Evolutionary conservation across 169 alveolate species (phyloP), one percentile per base, ranked within the genome.

Genomic region (Ophryocystis elektroscirrha): DNA sequence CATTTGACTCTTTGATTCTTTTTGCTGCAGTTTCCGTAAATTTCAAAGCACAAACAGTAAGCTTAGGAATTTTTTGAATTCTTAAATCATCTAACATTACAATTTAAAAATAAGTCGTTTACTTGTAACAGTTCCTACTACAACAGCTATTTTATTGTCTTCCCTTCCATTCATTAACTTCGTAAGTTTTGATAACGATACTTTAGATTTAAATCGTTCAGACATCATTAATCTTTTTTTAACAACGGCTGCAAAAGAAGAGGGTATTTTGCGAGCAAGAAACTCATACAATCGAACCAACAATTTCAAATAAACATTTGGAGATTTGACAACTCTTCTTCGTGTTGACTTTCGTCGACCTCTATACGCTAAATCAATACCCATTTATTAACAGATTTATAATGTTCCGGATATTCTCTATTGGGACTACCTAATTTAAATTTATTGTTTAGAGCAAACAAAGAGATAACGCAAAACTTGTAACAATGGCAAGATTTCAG

Each of bases 21-120:
- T 78, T 78, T 59, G 95, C 79, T 18, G 98, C 98, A n/a, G 89
- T 73, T 76, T 89, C 97, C 2, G 96, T 74, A 75, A 89, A 84
- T 46, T 87, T 83, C 59, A 90, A 74, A 32, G 97, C 97, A 59
- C 95, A 84, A 38, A 90, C 93, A 56, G 76, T 80, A 63, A 90
- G 54, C 65, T 81, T 75, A 43, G 87, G 87, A 48, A 74, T 74
- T 48, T 76, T 66, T 48, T 59, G 51, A 42, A 79, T 61, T 32
- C 94, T 77, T 52, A 63, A 55, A 63, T 84, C 94, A 58, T 84
- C 92, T 27, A 37, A 35, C 32, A 26, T 39, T 5, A 46, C 23
- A 24, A 59, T 29, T 16, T 12, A 30, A 30, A 44, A 49, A 23
- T 29, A 25, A 2, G 12, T 27, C 18, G 26, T 67, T 18, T 52